Percentiles rank a stretch among this genome's conserved stretches.
Conservation (phyloP, 2,329 filamentous ascomycete species). For the Chrysosporium queenslandicum region DNA sequence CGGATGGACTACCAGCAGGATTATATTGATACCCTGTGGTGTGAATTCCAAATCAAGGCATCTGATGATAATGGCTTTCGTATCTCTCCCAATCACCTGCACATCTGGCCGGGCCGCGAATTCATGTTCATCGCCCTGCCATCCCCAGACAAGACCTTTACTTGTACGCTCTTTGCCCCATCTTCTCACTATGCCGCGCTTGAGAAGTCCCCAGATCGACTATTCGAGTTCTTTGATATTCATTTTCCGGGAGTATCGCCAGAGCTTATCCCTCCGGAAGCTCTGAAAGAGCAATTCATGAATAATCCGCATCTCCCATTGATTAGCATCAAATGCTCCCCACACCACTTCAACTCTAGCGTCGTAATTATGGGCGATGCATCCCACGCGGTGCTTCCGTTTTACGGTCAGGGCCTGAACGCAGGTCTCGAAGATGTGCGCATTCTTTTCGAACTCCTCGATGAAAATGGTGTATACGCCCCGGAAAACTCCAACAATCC, state of each 20-base stretch:
- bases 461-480: slow-evolving; percentile 50
- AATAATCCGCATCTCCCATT: slow-evolving; percentile 82
- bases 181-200: slow-evolving; percentile 58
- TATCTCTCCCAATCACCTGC: slow-evolving; percentile 85
- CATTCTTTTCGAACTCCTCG: slow-evolving; percentile 72
- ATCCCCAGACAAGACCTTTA: slow-evolving; percentile 78
- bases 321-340: slow-evolving; percentile 84
- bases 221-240: slow-evolving; percentile 76
- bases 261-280: slow-evolving; percentile 47
- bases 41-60: slow-evolving; percentile 76
- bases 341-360: slow-evolving; percentile 68
- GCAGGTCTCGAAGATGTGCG: slow-evolving; percentile 89
- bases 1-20: slow-evolving; percentile 85
- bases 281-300: slow-evolving; percentile 64
- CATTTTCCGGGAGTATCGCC: slow-evolving; percentile 78
- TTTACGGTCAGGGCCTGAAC: slow-evolving; percentile 98
- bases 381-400: slow-evolving; percentile 95
- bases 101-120: slow-evolving; percentile 90
- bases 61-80: slow-evolving; percentile 48
- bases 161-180: slow-evolving; percentile 85
- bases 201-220: slow-evolving; percentile 51
- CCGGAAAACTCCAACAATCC: slow-evolving; percentile 39
- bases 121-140: slow-evolving; percentile 99
- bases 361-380: slow-evolving; percentile 86
- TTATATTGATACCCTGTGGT: slow-evolving; percentile 96